Base-by-base conservation (phyloP, 2,329 filamentous ascomycete genomes). In the Bipolaris bicolor region DNA sequence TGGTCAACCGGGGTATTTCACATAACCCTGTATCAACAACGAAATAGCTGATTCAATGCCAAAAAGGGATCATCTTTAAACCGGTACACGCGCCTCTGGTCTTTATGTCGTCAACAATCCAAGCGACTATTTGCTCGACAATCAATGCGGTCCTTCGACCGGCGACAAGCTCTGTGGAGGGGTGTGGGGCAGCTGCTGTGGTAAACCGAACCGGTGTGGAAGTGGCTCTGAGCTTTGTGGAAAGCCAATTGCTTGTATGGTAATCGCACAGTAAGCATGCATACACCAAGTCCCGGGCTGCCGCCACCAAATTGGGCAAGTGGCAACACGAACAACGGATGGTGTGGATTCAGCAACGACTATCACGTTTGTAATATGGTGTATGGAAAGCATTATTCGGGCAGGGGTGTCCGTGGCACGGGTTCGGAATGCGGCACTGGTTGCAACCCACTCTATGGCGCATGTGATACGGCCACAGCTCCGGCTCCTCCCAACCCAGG, bases 71-170 rank as follows among this genome's bases (percentile, higher is more conserved):
- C 40, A 57, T 50, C 52, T 48, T 29, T 22, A 37, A 18, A 41
- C 54, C 6, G 49, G 49, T 40, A 57, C 55, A 41, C 53, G 55
- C 43, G 34, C 36, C 29, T 24, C 33, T 13, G 48, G 55, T 15
- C 40, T 52, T 36, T 57, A 49, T 36, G 48, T 7, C 31, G 31
- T 18, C 7, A 44, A 48, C 26, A 26, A 49, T 15, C 9, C 31
- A 34, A 45, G 43, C 22, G 29, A 18, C 18, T 45, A 52, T 40
- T 45, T 40, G 78, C 69, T 43, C 73, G 59, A 64, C 48, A 53
- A 56, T 18, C 57, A 59, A 48, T 64, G 56, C 43, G 56, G 59
- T 16, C 36, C 24, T 20, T 43, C 54, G 20, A 45, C 54, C 18
- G 48, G 52, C n/a, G 52, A 59, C 53, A 52, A 52, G n/a, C 24